phyloP scores from a whole-genome alignment of 75 land plant genomes.

The Isoetes taiwanensis region DNA sequence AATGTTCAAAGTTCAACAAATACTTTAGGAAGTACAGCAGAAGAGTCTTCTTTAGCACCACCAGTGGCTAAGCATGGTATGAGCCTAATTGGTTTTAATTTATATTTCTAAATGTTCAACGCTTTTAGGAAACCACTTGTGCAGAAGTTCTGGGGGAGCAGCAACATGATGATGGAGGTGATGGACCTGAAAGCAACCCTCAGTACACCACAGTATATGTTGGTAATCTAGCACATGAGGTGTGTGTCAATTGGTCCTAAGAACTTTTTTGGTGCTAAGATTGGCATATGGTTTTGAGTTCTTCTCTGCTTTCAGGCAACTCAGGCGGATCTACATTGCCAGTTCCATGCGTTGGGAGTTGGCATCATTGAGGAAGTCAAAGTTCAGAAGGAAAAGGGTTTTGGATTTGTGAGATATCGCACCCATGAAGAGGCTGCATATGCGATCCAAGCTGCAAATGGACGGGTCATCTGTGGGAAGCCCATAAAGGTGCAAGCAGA shows the following conservation, averaged over 20 bases:
- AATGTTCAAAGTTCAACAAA: no score
- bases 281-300: no score
- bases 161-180: not conserved
- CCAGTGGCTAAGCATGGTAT: no score
- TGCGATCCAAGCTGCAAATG: slow-evolving; percentile 4
- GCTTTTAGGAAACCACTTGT: not conserved
- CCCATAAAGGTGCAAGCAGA: not conserved
- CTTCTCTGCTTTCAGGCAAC: no score
- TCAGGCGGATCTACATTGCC: no score
- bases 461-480: slow-evolving; percentile 2
- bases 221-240: slow-evolving; percentile 6
- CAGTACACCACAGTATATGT: slow-evolving; percentile 1
- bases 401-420: not conserved
- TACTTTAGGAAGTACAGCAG: no score
- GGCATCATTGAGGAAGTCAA: slow-evolving; percentile 1
- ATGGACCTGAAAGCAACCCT: slow-evolving; percentile 4
- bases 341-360: slow-evolving; percentile 2
- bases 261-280: no score
- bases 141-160: no score
- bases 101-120: no score
- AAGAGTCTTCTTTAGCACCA: no score
- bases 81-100: no score
- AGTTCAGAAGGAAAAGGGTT: slow-evolving; percentile 1
- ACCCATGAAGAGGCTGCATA: slow-evolving; percentile 5
- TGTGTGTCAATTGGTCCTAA: no score